Evolutionary conservation across 148 eudicot genomes (phyloP).

Genomic region (Camellia lanceoleosa): DNA sequence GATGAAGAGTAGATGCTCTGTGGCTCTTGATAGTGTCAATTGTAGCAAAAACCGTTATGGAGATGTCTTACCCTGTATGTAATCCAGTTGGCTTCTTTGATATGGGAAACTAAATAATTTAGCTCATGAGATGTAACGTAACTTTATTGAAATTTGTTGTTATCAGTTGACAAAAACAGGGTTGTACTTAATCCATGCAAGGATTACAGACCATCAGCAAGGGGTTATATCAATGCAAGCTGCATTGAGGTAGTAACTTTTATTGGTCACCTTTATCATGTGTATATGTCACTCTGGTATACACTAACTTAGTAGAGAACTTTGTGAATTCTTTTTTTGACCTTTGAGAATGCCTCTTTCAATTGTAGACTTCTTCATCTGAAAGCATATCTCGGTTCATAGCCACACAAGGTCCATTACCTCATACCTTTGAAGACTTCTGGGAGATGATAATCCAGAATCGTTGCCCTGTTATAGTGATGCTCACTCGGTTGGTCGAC

Average conservation of each 20-base stretch:
- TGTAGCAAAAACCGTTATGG: slow-evolving; percentile 75
- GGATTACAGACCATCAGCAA: slow-evolving; percentile 72
- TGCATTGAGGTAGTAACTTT: slow-evolving; percentile 48
- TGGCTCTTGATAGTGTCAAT: slow-evolving; percentile 66
- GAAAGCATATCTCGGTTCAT: slow-evolving; percentile 71
- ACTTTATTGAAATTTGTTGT: slow-evolving; percentile 20
- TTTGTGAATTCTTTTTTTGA: slow-evolving; percentile 15
- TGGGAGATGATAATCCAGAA: slow-evolving; percentile 96
- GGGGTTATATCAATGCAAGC: slow-evolving; percentile 94
- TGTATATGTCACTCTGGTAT: background rate
- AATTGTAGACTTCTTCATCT: slow-evolving; percentile 52
- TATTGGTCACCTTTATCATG: background rate
- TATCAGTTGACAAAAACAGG: slow-evolving; percentile 75
- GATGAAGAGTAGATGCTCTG: slow-evolving; percentile 49
- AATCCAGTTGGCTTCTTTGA: background rate
- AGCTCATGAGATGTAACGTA: background rate
- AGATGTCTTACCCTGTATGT: slow-evolving; percentile 87
- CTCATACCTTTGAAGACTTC: slow-evolving; percentile 87
- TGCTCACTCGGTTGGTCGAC: slow-evolving; percentile 91
- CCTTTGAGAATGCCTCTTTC: slow-evolving; percentile 16
- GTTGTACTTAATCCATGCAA: slow-evolving; percentile 71
- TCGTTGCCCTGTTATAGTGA: slow-evolving; percentile 78
- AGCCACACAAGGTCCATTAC: slow-evolving; percentile 97
- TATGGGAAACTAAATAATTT: background rate
- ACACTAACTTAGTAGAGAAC: background rate